Percentiles rank a stretch among this genome's conserved stretches.
Conservation (phyloP, 148 eudicot species). For the Spergularia marina region DNA sequence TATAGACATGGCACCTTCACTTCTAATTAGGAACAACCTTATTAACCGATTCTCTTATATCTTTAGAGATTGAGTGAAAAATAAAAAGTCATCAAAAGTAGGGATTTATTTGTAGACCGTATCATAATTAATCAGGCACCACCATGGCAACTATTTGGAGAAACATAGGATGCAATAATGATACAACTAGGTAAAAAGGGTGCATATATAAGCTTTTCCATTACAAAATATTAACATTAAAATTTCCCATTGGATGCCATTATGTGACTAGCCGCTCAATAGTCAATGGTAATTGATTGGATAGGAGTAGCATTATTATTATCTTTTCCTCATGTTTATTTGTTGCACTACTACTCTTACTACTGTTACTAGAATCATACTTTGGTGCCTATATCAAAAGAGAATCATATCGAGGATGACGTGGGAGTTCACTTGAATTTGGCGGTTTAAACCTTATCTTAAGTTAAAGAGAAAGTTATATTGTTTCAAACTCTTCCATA, state of each 20-base stretch:
- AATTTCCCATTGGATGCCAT: slow-evolving; percentile 23
- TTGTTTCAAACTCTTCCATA: no score
- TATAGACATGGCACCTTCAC: no score
- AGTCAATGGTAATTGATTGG: slow-evolving; percentile 19
- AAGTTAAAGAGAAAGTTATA: no score
- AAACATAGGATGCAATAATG: slow-evolving; percentile 22
- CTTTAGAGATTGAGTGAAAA: no score
- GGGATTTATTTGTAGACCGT: background rate
- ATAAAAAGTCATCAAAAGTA: background rate
- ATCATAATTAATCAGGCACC: slow-evolving; percentile 18
- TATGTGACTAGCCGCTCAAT: slow-evolving; percentile 15
- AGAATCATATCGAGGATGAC: background rate
- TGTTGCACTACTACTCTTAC: background rate
- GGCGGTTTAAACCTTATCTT: no score
- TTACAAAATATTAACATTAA: background rate
- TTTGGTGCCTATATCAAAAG: background rate
- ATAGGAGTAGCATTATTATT: background rate
- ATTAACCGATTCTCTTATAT: no score
- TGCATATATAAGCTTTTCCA: background rate
- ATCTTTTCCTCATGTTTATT: background rate
- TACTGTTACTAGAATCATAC: background rate
- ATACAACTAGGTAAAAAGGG: background rate
- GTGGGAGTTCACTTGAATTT: no score
- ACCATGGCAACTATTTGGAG: background rate
- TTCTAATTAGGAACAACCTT: no score